Evolutionary conservation across 2,329 filamentous ascomycete genomes (phyloP), one percentile per base, ranked within the genome.

Genomic region (Fusarium sp.): DNA sequence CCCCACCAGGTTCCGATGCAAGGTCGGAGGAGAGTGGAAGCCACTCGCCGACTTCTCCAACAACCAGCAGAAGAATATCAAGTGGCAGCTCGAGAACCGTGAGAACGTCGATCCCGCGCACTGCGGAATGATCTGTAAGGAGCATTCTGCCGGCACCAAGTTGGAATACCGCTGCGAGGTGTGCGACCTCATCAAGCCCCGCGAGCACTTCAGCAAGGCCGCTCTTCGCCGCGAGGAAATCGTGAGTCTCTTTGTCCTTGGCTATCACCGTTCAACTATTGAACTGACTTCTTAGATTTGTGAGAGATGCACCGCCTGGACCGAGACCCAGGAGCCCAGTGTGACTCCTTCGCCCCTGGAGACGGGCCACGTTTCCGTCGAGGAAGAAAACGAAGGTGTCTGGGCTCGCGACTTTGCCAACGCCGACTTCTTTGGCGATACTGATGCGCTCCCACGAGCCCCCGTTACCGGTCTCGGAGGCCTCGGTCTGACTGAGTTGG

Each of bases 21-120:
- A 81, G 33, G 70, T 80, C 20, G 83, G 83, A 5, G 76, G 78
- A n/a, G 83, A 84, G 64, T 84, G 80, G 81, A 82, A 81, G 57
- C 62, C 77, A 0, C 61, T 80, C 3, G 57, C 71, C 4, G 70
- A 68, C 5, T 85, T 84, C 65, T 84, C 82, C 6, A 76, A 75
- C 7, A 79, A 68, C 5, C 81, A 85, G 59, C 80, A 80, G 60
- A 76, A 73, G 20, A 61, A 79, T 7, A 56, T 83, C 13, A 67
- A 76, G 13, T 20, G 57, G 18, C 75, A 77, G 38, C 52, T 75
- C 22, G 66, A 67, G 3, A 54, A 27, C 4, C 22, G 70, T 5
- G 36, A 42, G 4, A 61, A 45, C 6, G 47, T 82, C n/a, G 69
- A 82, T 25, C 66, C 81, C 1, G 78, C 78, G 1, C 80, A 81